Evolutionary conservation across 305 asterid genomes (phyloP).

Genomic region (Fraxinus paxiana): DNA sequence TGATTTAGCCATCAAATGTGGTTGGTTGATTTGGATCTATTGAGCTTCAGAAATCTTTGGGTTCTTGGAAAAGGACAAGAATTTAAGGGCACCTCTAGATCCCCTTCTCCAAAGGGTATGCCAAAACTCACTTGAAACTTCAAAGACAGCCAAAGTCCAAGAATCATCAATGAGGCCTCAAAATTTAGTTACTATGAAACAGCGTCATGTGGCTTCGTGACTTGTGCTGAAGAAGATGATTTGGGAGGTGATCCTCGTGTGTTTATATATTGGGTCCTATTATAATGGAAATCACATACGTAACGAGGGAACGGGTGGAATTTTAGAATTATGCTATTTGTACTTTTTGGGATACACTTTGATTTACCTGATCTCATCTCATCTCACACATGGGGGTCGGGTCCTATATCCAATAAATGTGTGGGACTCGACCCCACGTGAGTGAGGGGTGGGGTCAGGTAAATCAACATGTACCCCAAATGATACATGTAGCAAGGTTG

Average conservation of each 20-base stretch:
- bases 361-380: too few relatives aligned
- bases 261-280: background rate
- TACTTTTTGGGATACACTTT: too few relatives aligned
- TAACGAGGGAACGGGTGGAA: background rate
- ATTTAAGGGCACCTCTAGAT: conserved; percentile 34
- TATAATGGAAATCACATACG: background rate
- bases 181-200: conserved; percentile 31
- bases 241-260: background rate
- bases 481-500: too few relatives aligned
- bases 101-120: conserved; percentile 30
- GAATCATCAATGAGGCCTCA: conserved; percentile 33
- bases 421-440: too few relatives aligned
- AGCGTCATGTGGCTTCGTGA: conserved; percentile 20
- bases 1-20: conserved; percentile 27
- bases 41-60: conserved; percentile 19
- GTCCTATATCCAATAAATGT: too few relatives aligned
- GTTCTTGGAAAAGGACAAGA: conserved; percentile 29
- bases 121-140: conserved; percentile 24
- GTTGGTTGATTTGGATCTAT: conserved; percentile 29
- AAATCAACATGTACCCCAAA: too few relatives aligned
- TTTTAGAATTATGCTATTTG: too few relatives aligned
- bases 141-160: conserved; percentile 20
- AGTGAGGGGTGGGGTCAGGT: too few relatives aligned
- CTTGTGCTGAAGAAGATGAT: background rate
- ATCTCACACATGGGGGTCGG: too few relatives aligned